Conservation (phyloP, 2,329 filamentous ascomycete genomes). For the Exutisphaerella laricina region DNA sequence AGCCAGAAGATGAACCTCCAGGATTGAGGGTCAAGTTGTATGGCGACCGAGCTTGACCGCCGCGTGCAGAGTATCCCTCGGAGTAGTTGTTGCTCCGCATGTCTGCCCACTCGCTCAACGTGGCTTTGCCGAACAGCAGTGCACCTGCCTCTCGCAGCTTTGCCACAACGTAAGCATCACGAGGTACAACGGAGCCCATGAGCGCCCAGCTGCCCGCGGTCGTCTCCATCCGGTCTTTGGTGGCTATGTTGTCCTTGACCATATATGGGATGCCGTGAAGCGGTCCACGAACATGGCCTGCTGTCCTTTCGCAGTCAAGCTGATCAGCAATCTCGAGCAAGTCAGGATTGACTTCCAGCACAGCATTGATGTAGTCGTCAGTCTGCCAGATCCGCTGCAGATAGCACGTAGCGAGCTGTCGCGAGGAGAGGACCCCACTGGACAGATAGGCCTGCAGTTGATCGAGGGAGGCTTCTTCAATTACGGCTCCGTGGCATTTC, state of each 20-base stretch:
- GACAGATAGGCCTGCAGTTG: slow-evolving; percentile 57
- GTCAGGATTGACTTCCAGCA: slow-evolving; percentile 63
- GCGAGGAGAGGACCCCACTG: slow-evolving; percentile 51
- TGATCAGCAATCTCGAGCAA: slow-evolving; percentile 54
- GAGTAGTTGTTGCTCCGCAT: slow-evolving; percentile 64
- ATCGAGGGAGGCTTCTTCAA: slow-evolving; percentile 67
- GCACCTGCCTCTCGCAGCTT: slow-evolving; percentile 60
- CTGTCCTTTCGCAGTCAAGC: slow-evolving; percentile 55
- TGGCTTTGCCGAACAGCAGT: slow-evolving; percentile 64
- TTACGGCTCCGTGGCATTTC: slow-evolving; percentile 52
- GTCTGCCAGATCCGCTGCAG: slow-evolving; percentile 56
- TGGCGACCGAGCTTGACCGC: slow-evolving; percentile 58
- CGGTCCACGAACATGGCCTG: slow-evolving; percentile 55
- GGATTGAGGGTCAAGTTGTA: slow-evolving; percentile 66
- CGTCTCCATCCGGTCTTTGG: slow-evolving; percentile 65
- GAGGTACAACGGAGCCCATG: slow-evolving; percentile 58
- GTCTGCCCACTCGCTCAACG: slow-evolving; percentile 67
- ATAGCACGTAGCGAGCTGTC: slow-evolving; percentile 59
- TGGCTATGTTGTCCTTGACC: slow-evolving; percentile 68
- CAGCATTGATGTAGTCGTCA: slow-evolving; percentile 58
- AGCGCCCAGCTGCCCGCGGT: slow-evolving; percentile 66
- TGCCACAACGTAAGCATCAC: slow-evolving; percentile 61
- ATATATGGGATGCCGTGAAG: slow-evolving; percentile 72
- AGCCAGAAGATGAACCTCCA: slow-evolving; percentile 63
- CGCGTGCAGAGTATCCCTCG: slow-evolving; percentile 60